phyloP scores from a whole-genome alignment of 1,284 basidiomycete genomes.

The Rhodotorula sp. region DNA sequence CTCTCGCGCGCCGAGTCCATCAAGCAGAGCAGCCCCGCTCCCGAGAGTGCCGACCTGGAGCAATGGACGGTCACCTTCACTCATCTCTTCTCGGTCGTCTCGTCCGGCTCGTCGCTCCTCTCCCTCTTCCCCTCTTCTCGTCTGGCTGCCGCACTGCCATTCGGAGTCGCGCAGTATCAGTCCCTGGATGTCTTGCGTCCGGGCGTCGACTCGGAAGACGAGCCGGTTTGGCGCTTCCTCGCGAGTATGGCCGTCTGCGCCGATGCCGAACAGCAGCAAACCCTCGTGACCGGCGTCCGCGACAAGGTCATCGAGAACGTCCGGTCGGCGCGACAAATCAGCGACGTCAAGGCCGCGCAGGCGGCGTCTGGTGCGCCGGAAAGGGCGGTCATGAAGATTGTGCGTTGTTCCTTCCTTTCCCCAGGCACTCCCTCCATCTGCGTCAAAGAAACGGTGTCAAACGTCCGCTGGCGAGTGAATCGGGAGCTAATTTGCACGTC shows the following conservation, averaged over 20 bases:
- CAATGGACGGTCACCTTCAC: slow-evolving; percentile 85
- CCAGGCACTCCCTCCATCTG: too few relatives aligned
- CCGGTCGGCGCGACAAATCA: slow-evolving; percentile 59
- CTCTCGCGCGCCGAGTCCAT: slow-evolving; percentile 88
- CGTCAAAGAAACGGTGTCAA: neutral
- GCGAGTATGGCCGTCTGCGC: slow-evolving; percentile 85
- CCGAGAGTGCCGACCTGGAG: slow-evolving; percentile 59
- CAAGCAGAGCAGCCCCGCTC: slow-evolving; percentile 58
- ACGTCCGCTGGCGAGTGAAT: too few relatives aligned
- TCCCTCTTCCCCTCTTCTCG: slow-evolving; percentile 86
- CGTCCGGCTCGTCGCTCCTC: slow-evolving; percentile 57
- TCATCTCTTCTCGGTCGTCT: slow-evolving; percentile 72
- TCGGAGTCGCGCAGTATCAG: slow-evolving; percentile 52
- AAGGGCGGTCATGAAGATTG: slow-evolving; percentile 39
- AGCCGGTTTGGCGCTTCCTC: slow-evolving; percentile 88
- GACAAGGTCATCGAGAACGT: slow-evolving; percentile 92
- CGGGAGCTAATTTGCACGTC: neutral
- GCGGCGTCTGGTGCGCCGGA: slow-evolving; percentile 47
- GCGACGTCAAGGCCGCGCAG: slow-evolving; percentile 60
- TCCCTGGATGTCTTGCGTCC: slow-evolving; percentile 29
- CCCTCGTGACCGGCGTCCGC: slow-evolving; percentile 78
- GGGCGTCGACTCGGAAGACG: slow-evolving; percentile 72
- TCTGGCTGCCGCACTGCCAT: slow-evolving; percentile 58
- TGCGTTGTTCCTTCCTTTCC: slow-evolving; percentile 10
- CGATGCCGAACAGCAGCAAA: slow-evolving; percentile 73